Conservation (phyloP, 2,329 filamentous ascomycete genomes). For the Rutstroemia sp. region DNA sequence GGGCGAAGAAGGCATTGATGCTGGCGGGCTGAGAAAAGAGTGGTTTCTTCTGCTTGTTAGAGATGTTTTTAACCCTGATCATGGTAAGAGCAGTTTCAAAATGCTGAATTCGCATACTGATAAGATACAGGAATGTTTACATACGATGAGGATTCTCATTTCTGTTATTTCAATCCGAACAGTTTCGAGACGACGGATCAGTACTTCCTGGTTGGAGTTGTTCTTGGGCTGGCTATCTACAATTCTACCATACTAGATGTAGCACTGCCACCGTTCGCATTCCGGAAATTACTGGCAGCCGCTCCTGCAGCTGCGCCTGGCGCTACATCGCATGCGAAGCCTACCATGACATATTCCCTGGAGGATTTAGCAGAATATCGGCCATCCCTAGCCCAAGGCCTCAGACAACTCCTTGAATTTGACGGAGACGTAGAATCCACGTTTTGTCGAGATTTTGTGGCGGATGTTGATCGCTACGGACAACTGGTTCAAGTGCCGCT, state of each 20-base stretch:
- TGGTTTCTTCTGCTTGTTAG: conserved; percentile 86
- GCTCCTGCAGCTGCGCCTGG: conserved; percentile 55
- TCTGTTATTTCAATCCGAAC: conserved; percentile 89
- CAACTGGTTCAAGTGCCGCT: conserved; percentile 59
- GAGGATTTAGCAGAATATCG: conserved; percentile 79
- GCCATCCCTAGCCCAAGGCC: conserved; percentile 65
- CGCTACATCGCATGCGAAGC: conserved; percentile 47
- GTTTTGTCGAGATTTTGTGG: conserved; percentile 76
- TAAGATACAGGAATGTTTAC: conserved; percentile 66
- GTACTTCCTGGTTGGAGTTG: conserved; percentile 81
- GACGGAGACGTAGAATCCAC: conserved; percentile 76
- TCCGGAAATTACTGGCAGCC: conserved; percentile 75
- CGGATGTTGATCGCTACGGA: conserved; percentile 72
- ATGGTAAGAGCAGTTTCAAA: conserved; percentile 50
- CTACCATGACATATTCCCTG: conserved; percentile 64
- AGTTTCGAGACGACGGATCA: conserved; percentile 88
- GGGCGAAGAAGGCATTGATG: conserved; percentile 87
- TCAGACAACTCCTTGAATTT: conserved; percentile 71
- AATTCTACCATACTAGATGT: conserved; percentile 91
- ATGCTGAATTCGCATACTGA: conserved; percentile 11
- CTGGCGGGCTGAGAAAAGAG: conserved; percentile 82
- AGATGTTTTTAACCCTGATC: conserved; percentile 85
- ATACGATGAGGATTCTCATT: conserved; percentile 84
- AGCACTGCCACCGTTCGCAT: conserved; percentile 80
- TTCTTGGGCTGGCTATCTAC: conserved; percentile 86